Base-by-base conservation (phyloP, 164 flowering plant genomes). In the Macadamia integrifolia region DNA sequence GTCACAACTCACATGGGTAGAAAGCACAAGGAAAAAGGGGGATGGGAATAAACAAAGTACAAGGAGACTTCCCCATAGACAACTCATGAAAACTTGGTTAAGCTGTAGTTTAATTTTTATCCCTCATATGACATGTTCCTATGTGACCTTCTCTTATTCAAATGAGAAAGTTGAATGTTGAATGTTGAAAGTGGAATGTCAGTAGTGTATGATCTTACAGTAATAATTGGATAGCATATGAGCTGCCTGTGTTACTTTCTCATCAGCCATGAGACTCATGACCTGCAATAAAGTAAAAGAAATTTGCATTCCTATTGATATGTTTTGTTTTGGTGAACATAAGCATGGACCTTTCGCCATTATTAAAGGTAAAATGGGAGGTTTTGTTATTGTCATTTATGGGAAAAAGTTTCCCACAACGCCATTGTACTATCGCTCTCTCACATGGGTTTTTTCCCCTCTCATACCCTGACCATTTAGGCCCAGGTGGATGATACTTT, bases 1-100 rank as follows among this genome's bases (percentile, higher is more conserved):
- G 53, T 69, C 80, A 78, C 82, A 76, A 23, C 23, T 23, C 23
- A 23, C 23, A 23, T 74, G 77, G 78, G 62, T 28, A 58, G 65
- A 73, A 69, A 72, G 68, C 70, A 46, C 49, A 43, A 18, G 58
- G 65, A 60, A 69, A 23, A 62, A 52, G 11, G 76, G 65, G 64
- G 60, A 53, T 43, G 73, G 61, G 77, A 73, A 79, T 76, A 72
- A 74, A 65, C 57, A 58, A 79, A 68, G 64, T 67, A 46, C 65
- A 60, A 67, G 15, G 15, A 42, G 7, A 10, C 52, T 30, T 31
- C 63, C 6, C 14, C 23, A 53, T 29, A 58, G 40, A 35, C 31
- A 68, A 32, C 53, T 40, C 44, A 46, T 9, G 14, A 65, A 68
- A 65, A 65, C 28, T 6, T 52, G 30, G 8, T 32, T 2, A 6